Evolutionary conservation across 1,284 basidiomycete genomes (phyloP).

Genomic region (Ganoderma meredithae): DNA sequence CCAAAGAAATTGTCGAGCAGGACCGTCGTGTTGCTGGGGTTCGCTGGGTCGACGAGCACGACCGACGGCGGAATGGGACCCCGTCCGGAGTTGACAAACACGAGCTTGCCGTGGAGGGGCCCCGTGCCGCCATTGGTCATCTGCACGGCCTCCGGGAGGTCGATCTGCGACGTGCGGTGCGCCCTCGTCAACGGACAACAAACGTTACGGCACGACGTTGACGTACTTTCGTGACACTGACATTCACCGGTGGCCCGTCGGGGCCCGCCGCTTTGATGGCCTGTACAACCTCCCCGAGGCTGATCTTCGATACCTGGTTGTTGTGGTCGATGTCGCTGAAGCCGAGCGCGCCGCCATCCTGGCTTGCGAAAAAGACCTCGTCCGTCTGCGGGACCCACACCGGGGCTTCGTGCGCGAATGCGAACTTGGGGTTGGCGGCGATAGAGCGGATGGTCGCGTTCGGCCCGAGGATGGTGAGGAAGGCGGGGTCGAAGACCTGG

Average conservation of each 20-base stretch:
- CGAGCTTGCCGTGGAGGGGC: conserved; percentile 65
- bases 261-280: conserved; percentile 40
- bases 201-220: conserved; percentile 65
- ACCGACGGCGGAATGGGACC: conserved; percentile 69
- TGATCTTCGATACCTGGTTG: conserved; percentile 50
- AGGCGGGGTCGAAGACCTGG: conserved; percentile 70
- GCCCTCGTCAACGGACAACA: no score
- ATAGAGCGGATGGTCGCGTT: conserved; percentile 65
- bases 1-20: conserved; percentile 60
- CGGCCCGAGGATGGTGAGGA: conserved; percentile 65
- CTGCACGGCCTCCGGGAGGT: conserved; percentile 56
- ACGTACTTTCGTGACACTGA: conserved; percentile 65
- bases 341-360: conserved; percentile 52
- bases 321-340: conserved; percentile 53
- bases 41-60: conserved; percentile 66
- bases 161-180: conserved; percentile 37
- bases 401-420: conserved; percentile 80
- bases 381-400: conserved; percentile 67
- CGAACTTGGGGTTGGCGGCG: conserved; percentile 63
- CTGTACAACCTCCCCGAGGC: conserved; percentile 44
- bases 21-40: conserved; percentile 53
- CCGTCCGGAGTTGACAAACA: conserved; percentile 75
- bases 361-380: conserved; percentile 60
- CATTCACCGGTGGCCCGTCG: conserved; percentile 52
- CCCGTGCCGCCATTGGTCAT: conserved; percentile 84